Evolutionary conservation across 2,329 filamentous ascomycete species (phyloP).

Genomic region (Cytospora piceicola): DNA sequence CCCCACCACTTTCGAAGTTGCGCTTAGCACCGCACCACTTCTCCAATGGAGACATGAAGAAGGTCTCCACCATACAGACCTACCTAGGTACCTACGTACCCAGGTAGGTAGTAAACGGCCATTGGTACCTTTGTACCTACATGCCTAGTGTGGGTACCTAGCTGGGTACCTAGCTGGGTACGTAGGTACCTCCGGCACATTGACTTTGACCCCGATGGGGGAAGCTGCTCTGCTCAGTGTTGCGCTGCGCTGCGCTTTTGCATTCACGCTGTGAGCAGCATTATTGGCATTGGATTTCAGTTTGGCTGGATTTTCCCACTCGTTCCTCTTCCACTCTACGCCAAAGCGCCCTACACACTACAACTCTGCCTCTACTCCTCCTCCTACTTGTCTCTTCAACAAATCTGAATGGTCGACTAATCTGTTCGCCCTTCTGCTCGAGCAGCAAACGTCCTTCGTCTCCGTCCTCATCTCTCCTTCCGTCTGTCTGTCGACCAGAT

Average conservation of each 20-base stretch:
- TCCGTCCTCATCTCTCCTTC: constrained; percentile 3
- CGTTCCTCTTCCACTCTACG: constrained; percentile 15
- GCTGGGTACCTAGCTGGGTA: not conserved
- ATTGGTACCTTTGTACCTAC: not conserved
- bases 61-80: not conserved
- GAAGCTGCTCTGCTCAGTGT: constrained; percentile 17
- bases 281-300: constrained; percentile 14
- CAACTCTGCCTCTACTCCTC: constrained; percentile 17
- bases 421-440: constrained; percentile 14
- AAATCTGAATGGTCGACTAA: constrained; percentile 8
- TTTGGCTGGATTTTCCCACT: constrained; percentile 29
- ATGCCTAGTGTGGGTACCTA: too few relatives aligned
- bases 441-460: constrained; percentile 30
- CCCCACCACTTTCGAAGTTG: not conserved
- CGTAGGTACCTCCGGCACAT: constrained; percentile 23
- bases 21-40: constrained; percentile 2
- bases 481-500: constrained; percentile 24
- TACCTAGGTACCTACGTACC: too few relatives aligned
- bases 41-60: too few relatives aligned
- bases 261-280: constrained; percentile 15
- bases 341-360: constrained; percentile 16
- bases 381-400: constrained; percentile 16
- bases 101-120: not conserved
- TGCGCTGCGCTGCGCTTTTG: constrained; percentile 14
- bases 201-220: constrained; percentile 25